Conservation (phyloP, 441 rosid genomes). For the Populus hybrid region DNA sequence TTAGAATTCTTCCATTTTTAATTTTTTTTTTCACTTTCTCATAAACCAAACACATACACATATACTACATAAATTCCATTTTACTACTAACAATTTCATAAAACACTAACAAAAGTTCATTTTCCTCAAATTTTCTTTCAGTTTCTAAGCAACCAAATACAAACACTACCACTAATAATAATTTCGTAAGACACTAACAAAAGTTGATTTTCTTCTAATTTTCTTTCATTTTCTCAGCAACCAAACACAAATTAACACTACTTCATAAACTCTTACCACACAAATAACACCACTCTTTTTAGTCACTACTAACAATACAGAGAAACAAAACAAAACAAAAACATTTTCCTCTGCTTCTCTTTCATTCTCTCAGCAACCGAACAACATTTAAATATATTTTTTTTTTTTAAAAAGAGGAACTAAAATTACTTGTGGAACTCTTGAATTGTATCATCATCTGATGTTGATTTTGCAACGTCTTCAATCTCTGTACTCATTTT, state of each 20-base stretch:
- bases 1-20: neutral
- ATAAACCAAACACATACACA: constrained; percentile 2
- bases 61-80: neutral
- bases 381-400: constrained; percentile 7
- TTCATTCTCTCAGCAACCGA: constrained; percentile 9
- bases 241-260: too few species aligned
- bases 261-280: too few species aligned
- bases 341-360: too few species aligned
- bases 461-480: constrained; percentile 16
- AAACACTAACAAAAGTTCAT: neutral
- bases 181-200: neutral
- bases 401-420: neutral
- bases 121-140: neutral
- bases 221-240: constrained; percentile 4
- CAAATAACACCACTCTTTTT: too few species aligned
- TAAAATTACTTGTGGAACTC: constrained; percentile 22
- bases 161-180: neutral
- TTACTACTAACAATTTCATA: neutral
- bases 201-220: neutral
- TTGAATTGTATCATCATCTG: constrained; percentile 14
- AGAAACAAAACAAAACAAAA: too few species aligned
- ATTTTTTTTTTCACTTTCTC: neutral
- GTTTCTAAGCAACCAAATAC: neutral
- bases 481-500: constrained; percentile 26
- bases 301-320: too few species aligned